Conservation (phyloP, 78 protist species). For the Polysphondylium violaceum region DNA sequence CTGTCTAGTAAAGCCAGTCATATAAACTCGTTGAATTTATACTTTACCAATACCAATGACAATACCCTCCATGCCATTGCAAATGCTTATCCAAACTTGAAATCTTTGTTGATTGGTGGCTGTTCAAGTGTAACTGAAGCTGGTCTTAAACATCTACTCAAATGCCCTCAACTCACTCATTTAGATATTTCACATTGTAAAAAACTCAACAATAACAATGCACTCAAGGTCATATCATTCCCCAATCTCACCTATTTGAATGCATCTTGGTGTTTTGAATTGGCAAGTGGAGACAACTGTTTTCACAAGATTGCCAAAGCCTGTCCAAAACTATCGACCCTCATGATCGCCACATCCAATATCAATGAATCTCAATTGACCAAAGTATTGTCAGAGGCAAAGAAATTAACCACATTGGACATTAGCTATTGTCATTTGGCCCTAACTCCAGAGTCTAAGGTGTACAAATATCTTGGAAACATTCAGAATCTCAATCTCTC, state of each 20-base stretch:
- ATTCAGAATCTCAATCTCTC: slow-evolving; percentile 9
- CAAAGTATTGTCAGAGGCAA: slow-evolving; percentile 26
- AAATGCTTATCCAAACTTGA: not conserved
- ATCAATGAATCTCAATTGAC: slow-evolving; percentile 31
- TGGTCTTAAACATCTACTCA: slow-evolving; percentile 30
- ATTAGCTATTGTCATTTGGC: slow-evolving; percentile 29
- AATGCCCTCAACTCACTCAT: slow-evolving; percentile 1
- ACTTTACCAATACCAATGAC: slow-evolving; percentile 45
- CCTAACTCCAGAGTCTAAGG: slow-evolving; percentile 9
- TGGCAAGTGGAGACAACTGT: not conserved
- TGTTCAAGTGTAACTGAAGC: slow-evolving; percentile 9
- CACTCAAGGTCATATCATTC: slow-evolving; percentile 20
- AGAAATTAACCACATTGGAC: slow-evolving; percentile 11
- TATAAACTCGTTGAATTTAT: slow-evolving; percentile 28
- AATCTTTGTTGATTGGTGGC: slow-evolving; percentile 29
- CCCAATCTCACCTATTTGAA: slow-evolving; percentile 16
- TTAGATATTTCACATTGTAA: slow-evolving; percentile 42
- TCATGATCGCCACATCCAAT: slow-evolving; percentile 3
- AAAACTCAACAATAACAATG: slow-evolving; percentile 8
- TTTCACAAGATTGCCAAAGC: slow-evolving; percentile 26
- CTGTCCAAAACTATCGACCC: slow-evolving; percentile 13
- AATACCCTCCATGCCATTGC: slow-evolving; percentile 14
- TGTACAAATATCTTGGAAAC: not conserved
- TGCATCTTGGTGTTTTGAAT: slow-evolving; percentile 25
- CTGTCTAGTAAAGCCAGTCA: not conserved